Conservation (phyloP, 176 grass and related monocot genomes). For the Chloris gayana region DNA sequence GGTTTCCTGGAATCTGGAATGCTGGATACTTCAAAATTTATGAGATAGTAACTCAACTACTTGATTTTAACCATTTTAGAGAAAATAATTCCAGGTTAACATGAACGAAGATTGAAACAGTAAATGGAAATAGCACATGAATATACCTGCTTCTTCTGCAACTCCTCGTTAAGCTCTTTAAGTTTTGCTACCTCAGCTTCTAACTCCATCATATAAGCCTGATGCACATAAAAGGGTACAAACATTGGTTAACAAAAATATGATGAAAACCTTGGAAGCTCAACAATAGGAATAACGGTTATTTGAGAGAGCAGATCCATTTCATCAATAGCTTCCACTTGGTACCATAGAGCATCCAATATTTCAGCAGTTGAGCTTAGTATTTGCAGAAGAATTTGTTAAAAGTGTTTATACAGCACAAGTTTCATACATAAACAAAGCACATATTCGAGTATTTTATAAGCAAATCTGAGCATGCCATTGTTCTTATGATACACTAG, state of each 20-base stretch:
- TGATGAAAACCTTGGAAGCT: background rate
- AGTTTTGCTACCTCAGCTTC: conserved; percentile 90
- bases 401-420: background rate
- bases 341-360: background rate
- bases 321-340: conserved; percentile 4
- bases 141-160: conserved; percentile 80
- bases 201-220: conserved; percentile 86
- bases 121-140: background rate
- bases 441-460: background rate
- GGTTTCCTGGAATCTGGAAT: conserved; percentile 5
- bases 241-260: background rate
- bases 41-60: background rate
- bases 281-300: background rate
- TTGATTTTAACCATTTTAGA: background rate
- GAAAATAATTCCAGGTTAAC: background rate
- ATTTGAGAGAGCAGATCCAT: background rate
- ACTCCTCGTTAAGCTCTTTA: conserved; percentile 68
- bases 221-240: conserved; percentile 8
- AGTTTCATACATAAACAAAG: background rate
- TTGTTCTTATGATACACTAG: background rate
- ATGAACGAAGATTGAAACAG: background rate
- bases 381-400: background rate
- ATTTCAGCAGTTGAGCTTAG: background rate
- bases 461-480: background rate
- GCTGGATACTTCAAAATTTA: background rate